phyloP scores from a whole-genome alignment of 2,329 filamentous ascomycete genomes.

The Septoria petroselini region DNA sequence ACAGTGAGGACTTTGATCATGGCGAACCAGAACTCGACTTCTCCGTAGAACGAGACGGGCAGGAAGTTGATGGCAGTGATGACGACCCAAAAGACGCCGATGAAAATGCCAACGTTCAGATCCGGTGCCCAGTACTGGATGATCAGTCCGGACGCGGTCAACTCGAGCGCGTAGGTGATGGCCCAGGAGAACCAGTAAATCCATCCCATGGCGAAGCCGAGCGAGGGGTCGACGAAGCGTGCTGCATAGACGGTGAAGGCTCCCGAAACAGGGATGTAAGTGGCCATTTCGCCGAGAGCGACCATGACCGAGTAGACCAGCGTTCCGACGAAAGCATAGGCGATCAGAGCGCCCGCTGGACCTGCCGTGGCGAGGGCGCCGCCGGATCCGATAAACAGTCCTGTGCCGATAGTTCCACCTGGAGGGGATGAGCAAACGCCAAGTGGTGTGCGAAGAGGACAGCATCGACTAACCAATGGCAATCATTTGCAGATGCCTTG shows the following conservation, averaged over 20 bases:
- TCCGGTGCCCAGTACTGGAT: constrained; percentile 42
- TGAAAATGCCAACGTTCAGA: constrained; percentile 43
- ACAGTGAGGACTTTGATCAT: constrained; percentile 53
- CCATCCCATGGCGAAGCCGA: constrained; percentile 52
- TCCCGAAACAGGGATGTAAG: constrained; percentile 59
- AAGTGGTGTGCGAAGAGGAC: too few relatives aligned
- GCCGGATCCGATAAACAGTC: constrained; percentile 44
- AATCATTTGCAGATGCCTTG: constrained; percentile 41
- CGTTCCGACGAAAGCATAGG: constrained; percentile 46
- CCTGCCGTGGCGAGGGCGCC: constrained; percentile 40
- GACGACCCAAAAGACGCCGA: constrained; percentile 37
- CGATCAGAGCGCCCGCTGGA: constrained; percentile 47
- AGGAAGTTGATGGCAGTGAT: constrained; percentile 50
- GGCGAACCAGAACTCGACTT: constrained; percentile 55
- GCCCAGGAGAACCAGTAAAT: constrained; percentile 46
- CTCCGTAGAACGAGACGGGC: constrained; percentile 52
- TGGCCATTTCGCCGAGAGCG: constrained; percentile 55
- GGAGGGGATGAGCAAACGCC: too few relatives aligned
- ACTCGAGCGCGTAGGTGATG: constrained; percentile 42
- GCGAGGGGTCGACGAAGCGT: constrained; percentile 45
- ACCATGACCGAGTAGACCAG: constrained; percentile 50
- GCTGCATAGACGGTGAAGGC: constrained; percentile 52
- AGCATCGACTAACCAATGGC: constrained; percentile 33
- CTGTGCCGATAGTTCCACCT: constrained; percentile 34
- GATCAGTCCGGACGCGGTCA: constrained; percentile 41